A percentile compares a stretch with the other conserved stretches of the same genome.
These are phyloP conservation scores for Cladosporium sp. DNA, from an alignment of 2,329 filamentous ascomycete genomes.

Conservation along the genomic window DNA sequence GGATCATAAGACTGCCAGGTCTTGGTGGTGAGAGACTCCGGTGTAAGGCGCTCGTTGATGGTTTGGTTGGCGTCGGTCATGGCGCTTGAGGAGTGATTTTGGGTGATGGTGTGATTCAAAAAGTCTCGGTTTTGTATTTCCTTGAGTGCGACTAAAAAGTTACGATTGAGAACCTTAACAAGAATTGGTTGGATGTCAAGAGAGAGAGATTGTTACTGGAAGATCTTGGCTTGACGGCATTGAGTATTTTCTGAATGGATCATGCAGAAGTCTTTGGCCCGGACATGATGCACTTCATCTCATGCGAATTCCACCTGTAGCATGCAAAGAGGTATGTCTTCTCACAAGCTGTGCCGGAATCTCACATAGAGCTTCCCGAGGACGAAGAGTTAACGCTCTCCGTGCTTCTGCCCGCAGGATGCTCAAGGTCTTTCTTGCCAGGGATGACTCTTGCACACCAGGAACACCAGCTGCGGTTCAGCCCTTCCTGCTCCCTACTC, in stretches of 20 bases:
- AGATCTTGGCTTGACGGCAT: no score
- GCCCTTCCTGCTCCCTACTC: slow-evolving; percentile 61
- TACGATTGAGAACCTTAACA: no score
- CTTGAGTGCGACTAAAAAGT: no score
- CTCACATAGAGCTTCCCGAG: slow-evolving; percentile 4
- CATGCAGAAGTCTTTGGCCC: no score
- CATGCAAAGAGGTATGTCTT: background rate
- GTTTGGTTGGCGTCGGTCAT: background rate
- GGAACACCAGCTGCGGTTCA: slow-evolving; percentile 76
- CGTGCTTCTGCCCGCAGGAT: slow-evolving; percentile 15
- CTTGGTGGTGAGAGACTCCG: background rate
- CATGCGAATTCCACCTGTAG: no score
- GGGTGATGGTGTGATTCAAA: no score
- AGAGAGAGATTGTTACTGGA: no score
- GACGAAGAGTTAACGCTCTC: slow-evolving; percentile 23
- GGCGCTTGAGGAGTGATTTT: background rate
- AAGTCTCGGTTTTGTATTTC: no score
- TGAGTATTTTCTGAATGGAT: no score
- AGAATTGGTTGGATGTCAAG: no score
- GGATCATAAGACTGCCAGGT: background rate
- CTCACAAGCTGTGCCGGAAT: background rate
- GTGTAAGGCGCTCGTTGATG: no score
- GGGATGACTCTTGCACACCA: slow-evolving; percentile 65
- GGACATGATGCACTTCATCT: no score
- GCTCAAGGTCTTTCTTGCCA: slow-evolving; percentile 24